Conservation (phyloP, 75 land plant genomes). For the Cunninghamia lanceolata region DNA sequence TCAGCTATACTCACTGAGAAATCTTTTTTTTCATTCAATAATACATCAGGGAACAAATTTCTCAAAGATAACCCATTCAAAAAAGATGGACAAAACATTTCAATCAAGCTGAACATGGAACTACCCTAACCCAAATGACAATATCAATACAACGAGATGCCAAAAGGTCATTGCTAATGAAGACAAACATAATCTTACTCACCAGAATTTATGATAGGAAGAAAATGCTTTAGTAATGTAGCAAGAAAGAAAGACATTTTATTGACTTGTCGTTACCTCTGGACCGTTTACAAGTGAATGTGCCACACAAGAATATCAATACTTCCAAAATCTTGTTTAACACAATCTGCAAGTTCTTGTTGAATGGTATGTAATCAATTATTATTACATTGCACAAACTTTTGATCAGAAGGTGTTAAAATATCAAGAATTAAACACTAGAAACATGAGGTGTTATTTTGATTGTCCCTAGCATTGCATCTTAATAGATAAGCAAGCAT, state of each 20-base stretch:
- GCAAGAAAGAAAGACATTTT: neutral
- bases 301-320: conserved; percentile 97
- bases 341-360: conserved; percentile 89
- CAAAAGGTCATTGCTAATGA: neutral
- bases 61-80: neutral
- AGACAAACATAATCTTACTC: conserved; percentile 7
- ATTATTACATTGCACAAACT: neutral
- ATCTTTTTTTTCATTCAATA: neutral
- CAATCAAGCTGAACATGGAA: neutral
- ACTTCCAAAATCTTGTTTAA: conserved; percentile 89
- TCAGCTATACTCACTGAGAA: too few species aligned
- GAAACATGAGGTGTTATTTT: too few species aligned
- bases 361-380: too few species aligned
- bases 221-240: conserved; percentile 76
- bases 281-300: conserved; percentile 99
- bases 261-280: conserved; percentile 39
- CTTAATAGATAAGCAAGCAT: too few species aligned
- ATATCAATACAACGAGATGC: neutral
- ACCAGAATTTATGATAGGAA: conserved; percentile 92
- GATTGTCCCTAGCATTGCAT: too few species aligned
- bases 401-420: neutral
- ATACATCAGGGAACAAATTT: neutral
- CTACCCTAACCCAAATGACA: too few species aligned
- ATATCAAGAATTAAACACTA: neutral
- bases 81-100: neutral